These are phyloP conservation scores for Penicillium sp. DNA, from an alignment of 2,329 filamentous ascomycete species.

Conservation along the genomic window DNA sequence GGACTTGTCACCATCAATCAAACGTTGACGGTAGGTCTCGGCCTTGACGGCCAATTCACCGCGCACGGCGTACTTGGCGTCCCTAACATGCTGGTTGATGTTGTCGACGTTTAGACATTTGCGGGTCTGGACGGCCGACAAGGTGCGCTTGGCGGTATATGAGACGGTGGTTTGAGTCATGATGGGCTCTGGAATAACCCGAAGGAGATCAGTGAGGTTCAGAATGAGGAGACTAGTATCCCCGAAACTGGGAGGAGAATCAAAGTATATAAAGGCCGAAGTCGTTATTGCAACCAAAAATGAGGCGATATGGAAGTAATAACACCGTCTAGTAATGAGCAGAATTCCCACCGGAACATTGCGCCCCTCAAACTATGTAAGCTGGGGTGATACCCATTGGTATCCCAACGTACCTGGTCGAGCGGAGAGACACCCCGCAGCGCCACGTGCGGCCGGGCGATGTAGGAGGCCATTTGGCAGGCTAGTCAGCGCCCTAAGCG, in stretches of 20 bases:
- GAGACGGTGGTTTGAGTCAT: constrained; percentile 31
- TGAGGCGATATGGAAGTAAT: background rate
- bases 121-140: constrained; percentile 44
- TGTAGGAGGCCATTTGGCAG: constrained; percentile 32
- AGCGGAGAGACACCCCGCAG: constrained; percentile 26
- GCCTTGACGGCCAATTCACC: constrained; percentile 93
- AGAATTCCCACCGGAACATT: background rate
- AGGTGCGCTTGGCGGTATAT: constrained; percentile 38
- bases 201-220: constrained; percentile 15
- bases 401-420: constrained; percentile 30
- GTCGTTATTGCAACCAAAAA: background rate
- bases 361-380: constrained; percentile 15
- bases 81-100: constrained; percentile 86
- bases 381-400: constrained; percentile 5
- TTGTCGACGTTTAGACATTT: constrained; percentile 71
- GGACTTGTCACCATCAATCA: constrained; percentile 54
- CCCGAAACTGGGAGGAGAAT: background rate
- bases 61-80: constrained; percentile 92
- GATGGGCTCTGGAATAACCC: constrained; percentile 27
- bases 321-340: background rate
- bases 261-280: background rate
- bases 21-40: constrained; percentile 78
- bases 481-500: constrained; percentile 30
- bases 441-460: constrained; percentile 21
- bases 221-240: constrained; percentile 1